Conservation (phyloP, 2,329 filamentous ascomycete species). For the Myrmaecium sp. region DNA sequence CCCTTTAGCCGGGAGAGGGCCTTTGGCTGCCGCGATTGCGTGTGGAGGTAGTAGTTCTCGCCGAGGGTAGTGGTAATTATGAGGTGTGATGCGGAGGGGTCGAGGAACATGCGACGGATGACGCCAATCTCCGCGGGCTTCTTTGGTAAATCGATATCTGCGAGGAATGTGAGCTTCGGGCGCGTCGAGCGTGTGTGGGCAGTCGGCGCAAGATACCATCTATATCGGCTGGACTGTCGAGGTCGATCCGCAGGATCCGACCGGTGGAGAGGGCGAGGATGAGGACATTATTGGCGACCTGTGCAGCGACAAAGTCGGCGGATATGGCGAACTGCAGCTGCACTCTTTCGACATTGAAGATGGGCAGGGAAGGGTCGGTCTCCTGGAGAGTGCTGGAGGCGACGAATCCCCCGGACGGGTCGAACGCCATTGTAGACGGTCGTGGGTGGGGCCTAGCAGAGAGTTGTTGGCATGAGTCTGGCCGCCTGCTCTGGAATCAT, state of each 20-base stretch:
- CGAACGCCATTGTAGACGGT: slow-evolving; percentile 43
- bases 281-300: slow-evolving; percentile 94
- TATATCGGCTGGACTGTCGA: slow-evolving; percentile 87
- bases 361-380: slow-evolving; percentile 49
- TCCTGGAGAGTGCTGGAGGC: slow-evolving; percentile 46
- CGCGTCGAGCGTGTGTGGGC: background rate
- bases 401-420: slow-evolving; percentile 54
- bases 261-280: slow-evolving; percentile 83
- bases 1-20: slow-evolving; percentile 67
- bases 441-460: too few species aligned
- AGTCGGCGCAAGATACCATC: slow-evolving; percentile 34
- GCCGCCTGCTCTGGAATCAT: background rate
- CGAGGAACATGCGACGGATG: slow-evolving; percentile 91
- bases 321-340: slow-evolving; percentile 89
- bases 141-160: slow-evolving; percentile 94
- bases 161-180: slow-evolving; percentile 1
- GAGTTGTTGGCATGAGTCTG: too few species aligned
- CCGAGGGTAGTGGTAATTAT: slow-evolving; percentile 80
- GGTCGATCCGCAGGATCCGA: slow-evolving; percentile 81
- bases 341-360: slow-evolving; percentile 88
- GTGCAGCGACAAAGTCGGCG: slow-evolving; percentile 87
- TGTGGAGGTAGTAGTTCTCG: slow-evolving; percentile 96
- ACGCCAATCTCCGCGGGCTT: slow-evolving; percentile 80
- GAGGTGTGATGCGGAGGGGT: slow-evolving; percentile 88
- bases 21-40: slow-evolving; percentile 78